Evolutionary conservation across 208 protist genomes (phyloP), one percentile per base, ranked within the genome.

Genomic region (Crithidia expoeki): DNA sequence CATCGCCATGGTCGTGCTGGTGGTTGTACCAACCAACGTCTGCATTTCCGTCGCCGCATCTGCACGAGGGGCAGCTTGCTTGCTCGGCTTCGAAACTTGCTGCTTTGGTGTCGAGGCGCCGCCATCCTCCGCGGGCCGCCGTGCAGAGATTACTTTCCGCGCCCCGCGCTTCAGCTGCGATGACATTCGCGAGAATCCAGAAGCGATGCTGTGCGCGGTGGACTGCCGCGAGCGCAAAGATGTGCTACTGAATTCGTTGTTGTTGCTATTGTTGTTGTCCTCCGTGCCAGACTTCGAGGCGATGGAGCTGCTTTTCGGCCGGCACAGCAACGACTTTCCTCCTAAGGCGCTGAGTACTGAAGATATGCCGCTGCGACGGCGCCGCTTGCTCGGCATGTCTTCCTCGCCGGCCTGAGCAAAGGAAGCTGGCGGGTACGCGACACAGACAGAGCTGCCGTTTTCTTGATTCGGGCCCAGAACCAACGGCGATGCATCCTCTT

Each of bases 111-210:
- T 16, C 6, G 40, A 11, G 17, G 27, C 1, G 25, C 14, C 21
- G 16, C 23, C 34, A 7, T 50, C 49, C 23, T 36, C 58, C 4
- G 50, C 47, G 36, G 34, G 28, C 3, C 19, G 58, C 4, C 23
- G 10, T 4, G 50, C 25, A 25, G 33, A 16, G 34, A 34, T 59
- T 14, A 10, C 12, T 9, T 25, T 27, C 30, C 32, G 59, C 28
- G 32, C 60, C n/a, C 61, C 38, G 1, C 61, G 44, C 53, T 62
- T 75, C n/a, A 70, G 34, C 27, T 51, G 30, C 9, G 72, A 70
- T 14, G 57, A 59, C n/a, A 75, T 4, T 1, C 70, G 70, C 9
- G 70, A 68, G 14, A 68, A 53, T 46, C 61, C 61, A 4, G 70
- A 63, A 27, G 55, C 32, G 44, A 63, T 2, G 70, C 61, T 68